Percentiles rank a stretch among this genome's conserved stretches.
These are phyloP conservation scores for Leucocoprinus birnbaumii DNA, from an alignment of 768 basidiomycete genomes.

Conservation along the genomic window DNA sequence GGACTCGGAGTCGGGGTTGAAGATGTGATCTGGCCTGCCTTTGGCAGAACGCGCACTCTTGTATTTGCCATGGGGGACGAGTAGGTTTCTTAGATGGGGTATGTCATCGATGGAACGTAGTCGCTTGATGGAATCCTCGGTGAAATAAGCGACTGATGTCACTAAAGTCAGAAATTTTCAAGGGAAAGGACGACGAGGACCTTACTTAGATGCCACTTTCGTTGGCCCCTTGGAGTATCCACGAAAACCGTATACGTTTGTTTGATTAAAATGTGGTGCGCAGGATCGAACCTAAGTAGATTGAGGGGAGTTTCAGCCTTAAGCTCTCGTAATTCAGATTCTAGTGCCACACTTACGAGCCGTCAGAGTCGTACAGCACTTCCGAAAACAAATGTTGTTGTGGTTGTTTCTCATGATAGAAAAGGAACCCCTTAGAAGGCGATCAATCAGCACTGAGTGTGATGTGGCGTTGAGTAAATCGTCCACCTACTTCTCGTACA, in stretches of 20 bases:
- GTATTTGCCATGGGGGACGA: slow-evolving; percentile 65
- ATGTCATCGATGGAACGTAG: slow-evolving; percentile 65
- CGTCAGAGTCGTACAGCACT: slow-evolving; percentile 34
- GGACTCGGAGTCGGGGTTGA: slow-evolving; percentile 38
- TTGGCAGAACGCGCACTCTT: slow-evolving; percentile 69
- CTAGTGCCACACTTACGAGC: slow-evolving; percentile 19
- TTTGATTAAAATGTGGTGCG: slow-evolving; percentile 55
- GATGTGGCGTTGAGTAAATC: slow-evolving; percentile 4
- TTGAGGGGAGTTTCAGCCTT: neutral
- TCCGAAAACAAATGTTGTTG: slow-evolving; percentile 46
- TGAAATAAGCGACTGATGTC: slow-evolving; percentile 72
- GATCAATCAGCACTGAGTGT: slow-evolving; percentile 5
- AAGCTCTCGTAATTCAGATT: neutral
- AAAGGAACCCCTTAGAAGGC: slow-evolving; percentile 63
- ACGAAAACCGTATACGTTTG: slow-evolving; percentile 83
- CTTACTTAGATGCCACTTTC: slow-evolving; percentile 83
- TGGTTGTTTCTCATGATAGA: slow-evolving; percentile 76
- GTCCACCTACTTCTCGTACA: slow-evolving; percentile 59
- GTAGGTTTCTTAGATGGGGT: slow-evolving; percentile 43
- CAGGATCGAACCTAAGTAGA: slow-evolving; percentile 28
- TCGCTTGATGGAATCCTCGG: slow-evolving; percentile 61
- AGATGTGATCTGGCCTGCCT: slow-evolving; percentile 49
- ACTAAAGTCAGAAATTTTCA: slow-evolving; percentile 1
- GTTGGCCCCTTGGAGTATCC: slow-evolving; percentile 59
- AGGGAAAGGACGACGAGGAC: neutral